Evolutionary conservation across 2,329 filamentous ascomycete genomes (phyloP), one percentile per base, ranked within the genome.

Genomic region (Alternaria panax): DNA sequence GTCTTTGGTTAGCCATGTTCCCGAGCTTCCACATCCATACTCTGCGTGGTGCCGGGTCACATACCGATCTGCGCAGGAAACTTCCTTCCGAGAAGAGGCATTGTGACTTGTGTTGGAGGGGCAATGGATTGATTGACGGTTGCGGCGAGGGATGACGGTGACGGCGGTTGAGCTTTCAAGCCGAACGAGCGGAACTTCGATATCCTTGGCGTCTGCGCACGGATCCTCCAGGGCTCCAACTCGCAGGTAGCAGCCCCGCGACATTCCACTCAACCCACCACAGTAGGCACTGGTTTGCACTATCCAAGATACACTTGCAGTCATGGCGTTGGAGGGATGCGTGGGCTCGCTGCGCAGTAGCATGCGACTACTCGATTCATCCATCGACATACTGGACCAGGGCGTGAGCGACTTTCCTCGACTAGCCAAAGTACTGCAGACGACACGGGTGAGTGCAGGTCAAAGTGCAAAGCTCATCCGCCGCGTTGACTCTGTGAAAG

Each of bases 381-480:
- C 85, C 52, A 88, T 89, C 73, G 82, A 81, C 59, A 88, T 87
- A 50, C 82, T 90, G 51, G 87, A 88, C 65, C 79, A 83, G 30
- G 87, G 86, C 54, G 85, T 89, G 45, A 85, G 82, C 73, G 87
- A 90, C 76, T 88, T 88, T 66, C 86, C 87, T 51, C 84, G 87
- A 42, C 76, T 90, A 18, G 80, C 80, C 60, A 88, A 87, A 75
- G 87, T 89, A 54, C 80, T 90, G 1, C 86, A 88, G 68, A 87
- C 86, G 6, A 88, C 86, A 54, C 73, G 86, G 65, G 86, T 88
- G 82, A 48, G 82, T 65, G 40, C 5, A 34, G 20, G 7, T 45
- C 9, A 9, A 20, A 24, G 12, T 14, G 22, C 1, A 18, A n/a
- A 4, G 2, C 2, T 6, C 55, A 5, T 58, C 40, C 11, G 48